phyloP scores from a whole-genome alignment of 2,329 filamentous ascomycete genomes.

The Hirsutella rhossiliensis region DNA sequence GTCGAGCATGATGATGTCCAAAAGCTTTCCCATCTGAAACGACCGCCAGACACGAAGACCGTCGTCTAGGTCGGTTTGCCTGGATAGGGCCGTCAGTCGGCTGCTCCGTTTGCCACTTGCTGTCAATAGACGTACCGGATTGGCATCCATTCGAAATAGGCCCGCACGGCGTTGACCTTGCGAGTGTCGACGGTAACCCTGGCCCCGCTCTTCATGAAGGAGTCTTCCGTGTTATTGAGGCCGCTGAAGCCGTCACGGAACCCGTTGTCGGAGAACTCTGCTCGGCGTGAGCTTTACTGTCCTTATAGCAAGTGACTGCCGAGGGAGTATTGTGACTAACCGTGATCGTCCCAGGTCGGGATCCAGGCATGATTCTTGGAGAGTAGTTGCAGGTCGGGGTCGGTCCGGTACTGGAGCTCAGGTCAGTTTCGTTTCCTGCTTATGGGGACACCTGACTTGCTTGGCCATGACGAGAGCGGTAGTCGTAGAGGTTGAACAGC shows the following conservation, averaged over 20 bases:
- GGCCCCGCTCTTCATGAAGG: conserved; percentile 42
- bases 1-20: conserved; percentile 58
- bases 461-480: conserved; percentile 26
- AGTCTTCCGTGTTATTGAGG: conserved; percentile 55
- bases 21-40: conserved; percentile 52
- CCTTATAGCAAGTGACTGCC: no score
- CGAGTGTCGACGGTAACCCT: conserved; percentile 57
- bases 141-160: conserved; percentile 51
- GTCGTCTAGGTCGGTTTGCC: conserved; percentile 56
- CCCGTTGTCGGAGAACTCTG: conserved; percentile 49
- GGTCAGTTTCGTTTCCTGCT: not conserved
- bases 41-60: conserved; percentile 56
- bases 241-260: conserved; percentile 49
- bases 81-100: not conserved
- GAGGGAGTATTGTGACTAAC: conserved; percentile 16
- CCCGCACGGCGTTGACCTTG: conserved; percentile 61
- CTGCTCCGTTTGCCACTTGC: no score
- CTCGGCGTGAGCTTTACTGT: not conserved
- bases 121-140: conserved; percentile 12
- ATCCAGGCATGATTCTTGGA: conserved; percentile 31
- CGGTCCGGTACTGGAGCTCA: conserved; percentile 22
- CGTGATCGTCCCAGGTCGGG: conserved; percentile 34
- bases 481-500: conserved; percentile 26
- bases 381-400: conserved; percentile 27
- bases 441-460: conserved; percentile 7